Conservation (phyloP, 2,329 filamentous ascomycete genomes). For the Sporothrix inflata region DNA sequence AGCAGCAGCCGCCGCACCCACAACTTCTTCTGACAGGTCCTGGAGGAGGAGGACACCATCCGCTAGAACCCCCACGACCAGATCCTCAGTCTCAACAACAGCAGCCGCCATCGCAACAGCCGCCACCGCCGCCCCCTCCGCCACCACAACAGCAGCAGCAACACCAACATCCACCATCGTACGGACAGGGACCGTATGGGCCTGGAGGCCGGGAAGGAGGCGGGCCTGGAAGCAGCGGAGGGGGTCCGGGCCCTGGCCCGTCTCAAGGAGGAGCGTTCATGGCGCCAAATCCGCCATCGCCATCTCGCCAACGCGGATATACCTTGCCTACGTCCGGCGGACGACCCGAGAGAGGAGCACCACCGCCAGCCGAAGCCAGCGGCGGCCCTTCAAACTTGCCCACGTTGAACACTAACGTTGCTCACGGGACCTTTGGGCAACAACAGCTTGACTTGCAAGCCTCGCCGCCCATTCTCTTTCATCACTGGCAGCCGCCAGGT, state of each 20-base stretch:
- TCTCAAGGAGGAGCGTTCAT: constrained; percentile 45
- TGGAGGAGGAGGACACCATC: neutral
- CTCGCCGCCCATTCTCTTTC: constrained; percentile 82
- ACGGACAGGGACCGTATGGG: constrained; percentile 47
- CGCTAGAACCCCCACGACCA: constrained; percentile 44
- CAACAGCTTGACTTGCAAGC: constrained; percentile 63
- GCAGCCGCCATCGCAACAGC: neutral
- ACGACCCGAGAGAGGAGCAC: constrained; percentile 43
- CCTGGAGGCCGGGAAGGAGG: constrained; percentile 41
- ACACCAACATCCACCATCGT: constrained; percentile 44
- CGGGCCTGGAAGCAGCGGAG: neutral
- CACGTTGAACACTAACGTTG: constrained; percentile 51
- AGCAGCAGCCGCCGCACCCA: constrained; percentile 23
- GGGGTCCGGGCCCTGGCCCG: constrained; percentile 39
- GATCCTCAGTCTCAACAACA: constrained; percentile 26
- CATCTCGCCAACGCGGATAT: constrained; percentile 54
- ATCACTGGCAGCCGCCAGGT: constrained; percentile 84
- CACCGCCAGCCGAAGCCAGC: constrained; percentile 22
- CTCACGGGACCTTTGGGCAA: constrained; percentile 50
- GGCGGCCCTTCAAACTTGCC: constrained; percentile 43
- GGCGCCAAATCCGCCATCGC: constrained; percentile 51
- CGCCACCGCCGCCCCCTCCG: neutral
- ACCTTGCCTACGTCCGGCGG: constrained; percentile 49
- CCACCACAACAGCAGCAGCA: constrained; percentile 51
- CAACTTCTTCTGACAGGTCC: constrained; percentile 2